Evolutionary conservation across 768 basidiomycete genomes (phyloP).

Genomic region (Termitomyces sp.): DNA sequence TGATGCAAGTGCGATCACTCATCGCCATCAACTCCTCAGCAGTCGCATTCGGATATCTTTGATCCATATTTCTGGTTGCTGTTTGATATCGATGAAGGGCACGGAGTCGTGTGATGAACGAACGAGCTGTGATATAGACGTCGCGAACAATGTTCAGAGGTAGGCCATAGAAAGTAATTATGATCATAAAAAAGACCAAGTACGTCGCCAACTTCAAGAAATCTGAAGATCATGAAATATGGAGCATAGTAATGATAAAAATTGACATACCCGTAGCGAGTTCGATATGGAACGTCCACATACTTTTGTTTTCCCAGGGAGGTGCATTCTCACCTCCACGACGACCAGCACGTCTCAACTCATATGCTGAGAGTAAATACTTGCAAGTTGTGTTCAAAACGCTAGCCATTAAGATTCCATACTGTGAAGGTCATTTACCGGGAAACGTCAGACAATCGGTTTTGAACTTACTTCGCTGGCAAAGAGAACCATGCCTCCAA

Average conservation of each 20-base stretch:
- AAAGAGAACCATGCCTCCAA: conserved; percentile 91
- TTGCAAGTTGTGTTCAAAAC: conserved; percentile 74
- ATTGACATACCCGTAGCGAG: conserved; percentile 68
- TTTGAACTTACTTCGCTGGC: conserved; percentile 73
- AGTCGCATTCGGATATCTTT: conserved; percentile 89
- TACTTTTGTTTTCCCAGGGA: conserved; percentile 97
- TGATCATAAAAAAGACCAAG: conserved; percentile 88
- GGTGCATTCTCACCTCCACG: conserved; percentile 82
- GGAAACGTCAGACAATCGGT: background rate
- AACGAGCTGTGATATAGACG: conserved; percentile 92
- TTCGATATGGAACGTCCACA: conserved; percentile 95
- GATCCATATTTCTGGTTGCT: conserved; percentile 95
- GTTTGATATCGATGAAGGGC: conserved; percentile 90
- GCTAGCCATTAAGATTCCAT: conserved; percentile 82
- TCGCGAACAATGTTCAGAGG: conserved; percentile 97
- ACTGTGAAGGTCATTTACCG: conserved; percentile 38
- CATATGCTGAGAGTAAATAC: conserved; percentile 76
- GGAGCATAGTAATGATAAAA: background rate
- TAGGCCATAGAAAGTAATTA: conserved; percentile 90
- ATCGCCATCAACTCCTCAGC: conserved; percentile 74
- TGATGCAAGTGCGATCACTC: conserved; percentile 93
- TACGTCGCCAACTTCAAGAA: conserved; percentile 92
- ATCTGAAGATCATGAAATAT: conserved; percentile 42
- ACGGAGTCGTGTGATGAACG: conserved; percentile 81
- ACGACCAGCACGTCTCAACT: conserved; percentile 71